A percentile compares a stretch with the other conserved stretches of the same genome.
Conservation (phyloP, 306 rosid species). For the Comarum palustre region DNA sequence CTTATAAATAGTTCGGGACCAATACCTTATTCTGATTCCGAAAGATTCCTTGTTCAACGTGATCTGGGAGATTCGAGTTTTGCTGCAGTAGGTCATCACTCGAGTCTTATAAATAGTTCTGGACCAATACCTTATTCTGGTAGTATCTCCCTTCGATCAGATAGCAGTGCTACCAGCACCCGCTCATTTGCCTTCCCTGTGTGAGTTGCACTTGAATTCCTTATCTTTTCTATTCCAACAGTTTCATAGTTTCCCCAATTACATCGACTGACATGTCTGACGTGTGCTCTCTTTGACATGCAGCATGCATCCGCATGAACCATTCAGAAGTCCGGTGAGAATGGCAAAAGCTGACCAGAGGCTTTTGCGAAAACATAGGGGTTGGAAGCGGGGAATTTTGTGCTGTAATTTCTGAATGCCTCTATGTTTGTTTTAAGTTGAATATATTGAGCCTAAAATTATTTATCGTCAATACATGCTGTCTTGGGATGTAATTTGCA, state of each 20-base stretch:
- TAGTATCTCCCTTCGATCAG: constrained; percentile 83
- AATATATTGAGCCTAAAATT: neutral
- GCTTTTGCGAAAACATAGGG: constrained; percentile 41
- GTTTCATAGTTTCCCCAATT: neutral
- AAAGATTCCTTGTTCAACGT: constrained; percentile 27
- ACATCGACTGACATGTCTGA: neutral
- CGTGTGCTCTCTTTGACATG: constrained; percentile 19
- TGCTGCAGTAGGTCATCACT: constrained; percentile 44
- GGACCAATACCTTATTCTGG: constrained; percentile 74
- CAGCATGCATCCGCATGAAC: constrained; percentile 72
- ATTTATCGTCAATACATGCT: constrained; percentile 29
- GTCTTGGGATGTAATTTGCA: constrained; percentile 37
- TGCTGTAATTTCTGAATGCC: constrained; percentile 86
- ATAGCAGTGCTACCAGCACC: constrained; percentile 93
- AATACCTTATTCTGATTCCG: constrained; percentile 41
- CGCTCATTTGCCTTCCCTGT: constrained; percentile 93
- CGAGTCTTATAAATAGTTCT: constrained; percentile 47
- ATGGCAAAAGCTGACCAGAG: constrained; percentile 77
- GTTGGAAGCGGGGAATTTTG: constrained; percentile 64
- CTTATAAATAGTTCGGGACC: constrained; percentile 57
- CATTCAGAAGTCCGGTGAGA: constrained; percentile 82
- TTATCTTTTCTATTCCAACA: neutral
- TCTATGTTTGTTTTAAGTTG: constrained; percentile 33
- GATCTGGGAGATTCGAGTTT: constrained; percentile 51
- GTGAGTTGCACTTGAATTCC: constrained; percentile 30